A percentile compares a stretch with the other conserved stretches of the same genome.
Conservation (phyloP, 805 yeast species). For the Ogataea minuta region DNA sequence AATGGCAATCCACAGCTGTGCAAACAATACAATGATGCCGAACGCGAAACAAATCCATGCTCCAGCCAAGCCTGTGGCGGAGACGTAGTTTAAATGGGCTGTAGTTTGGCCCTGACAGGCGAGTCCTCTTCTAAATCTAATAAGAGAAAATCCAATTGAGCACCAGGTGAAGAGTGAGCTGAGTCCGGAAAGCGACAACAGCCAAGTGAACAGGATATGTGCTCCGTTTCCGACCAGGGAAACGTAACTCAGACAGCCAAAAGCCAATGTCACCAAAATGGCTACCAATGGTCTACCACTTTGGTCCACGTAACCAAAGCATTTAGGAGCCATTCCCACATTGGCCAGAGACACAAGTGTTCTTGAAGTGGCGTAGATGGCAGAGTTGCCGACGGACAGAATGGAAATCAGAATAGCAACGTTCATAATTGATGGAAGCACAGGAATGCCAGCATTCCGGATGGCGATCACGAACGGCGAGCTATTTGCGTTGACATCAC, state of each 20-base stretch:
- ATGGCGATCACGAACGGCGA: constrained; percentile 53
- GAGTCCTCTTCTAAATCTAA: constrained; percentile 48
- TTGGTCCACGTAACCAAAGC: constrained; percentile 45
- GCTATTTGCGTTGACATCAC: constrained; percentile 33
- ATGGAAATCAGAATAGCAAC: constrained; percentile 40
- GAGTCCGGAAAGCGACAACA: constrained; percentile 48
- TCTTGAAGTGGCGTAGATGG: constrained; percentile 58
- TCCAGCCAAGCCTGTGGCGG: constrained; percentile 44
- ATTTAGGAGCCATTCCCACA: constrained; percentile 44
- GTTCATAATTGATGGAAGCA: constrained; percentile 41
- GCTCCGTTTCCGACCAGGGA: constrained; percentile 43
- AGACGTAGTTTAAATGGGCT: constrained; percentile 40
- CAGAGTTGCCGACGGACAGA: constrained; percentile 49
- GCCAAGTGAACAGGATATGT: constrained; percentile 44
- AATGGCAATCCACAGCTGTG: constrained; percentile 50
- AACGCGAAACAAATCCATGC: constrained; percentile 39
- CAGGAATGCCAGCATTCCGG: constrained; percentile 35
- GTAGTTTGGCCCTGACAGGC: constrained; percentile 39
- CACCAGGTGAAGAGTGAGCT: constrained; percentile 51
- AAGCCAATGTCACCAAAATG: constrained; percentile 36
- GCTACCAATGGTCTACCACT: constrained; percentile 51
- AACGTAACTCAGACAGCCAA: constrained; percentile 45
- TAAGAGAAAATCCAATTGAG: constrained; percentile 42
- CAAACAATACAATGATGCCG: constrained; percentile 37
- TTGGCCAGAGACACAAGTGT: constrained; percentile 47